Evolutionary conservation across 2,329 filamentous ascomycete species (phyloP), one percentile per base, ranked within the genome.

Genomic region (Pseudogymnoascus sp.): DNA sequence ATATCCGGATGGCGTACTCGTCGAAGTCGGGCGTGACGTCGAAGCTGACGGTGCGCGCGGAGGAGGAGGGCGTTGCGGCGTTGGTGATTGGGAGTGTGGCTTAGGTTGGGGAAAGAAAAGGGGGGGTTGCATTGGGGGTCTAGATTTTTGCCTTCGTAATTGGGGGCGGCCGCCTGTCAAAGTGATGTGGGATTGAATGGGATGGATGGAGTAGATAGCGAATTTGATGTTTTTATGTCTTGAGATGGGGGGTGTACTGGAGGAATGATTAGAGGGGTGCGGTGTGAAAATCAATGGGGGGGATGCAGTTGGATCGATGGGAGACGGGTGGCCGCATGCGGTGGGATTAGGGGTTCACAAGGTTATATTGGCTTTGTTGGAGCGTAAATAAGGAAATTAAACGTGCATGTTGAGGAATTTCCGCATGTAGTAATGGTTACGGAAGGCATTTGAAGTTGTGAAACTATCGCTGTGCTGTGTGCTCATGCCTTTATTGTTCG

Each of bases 11-110:
- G 92, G 94, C 92, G 0, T 97, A 86, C 77, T 95, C 91, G 65
- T 86, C 89, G 70, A 96, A 95, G 82, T 88, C 88, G 59, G 94
- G 94, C 60, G 92, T 97, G 25, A 97, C 94, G 63, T 95, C 93
- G 72, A 97, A 97, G 84, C 91, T 99, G 69, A 90, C 88, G 60
- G 90, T 93, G 65, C 84, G 94, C 73, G 90, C 89, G 74, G 94
- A 99, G 75, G 94, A 99, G 77, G 91, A 94, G 73, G 91, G 91
- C 62, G 86, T 99, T 72, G 92, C 94, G 65, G 83, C 86, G 64
- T 80, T 95, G 75, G 85, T 97, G 64, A 84, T 97, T 73, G 90
- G 86, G 68, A 92, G 91, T 70, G 87, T 97, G 74, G 87, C 90
- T 67, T 73, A 63, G 25, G 25, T 28, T 9, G 19, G 39, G 38